phyloP scores from a whole-genome alignment of 1,284 basidiomycete genomes.

The Trichosporon coremiiforme region DNA sequence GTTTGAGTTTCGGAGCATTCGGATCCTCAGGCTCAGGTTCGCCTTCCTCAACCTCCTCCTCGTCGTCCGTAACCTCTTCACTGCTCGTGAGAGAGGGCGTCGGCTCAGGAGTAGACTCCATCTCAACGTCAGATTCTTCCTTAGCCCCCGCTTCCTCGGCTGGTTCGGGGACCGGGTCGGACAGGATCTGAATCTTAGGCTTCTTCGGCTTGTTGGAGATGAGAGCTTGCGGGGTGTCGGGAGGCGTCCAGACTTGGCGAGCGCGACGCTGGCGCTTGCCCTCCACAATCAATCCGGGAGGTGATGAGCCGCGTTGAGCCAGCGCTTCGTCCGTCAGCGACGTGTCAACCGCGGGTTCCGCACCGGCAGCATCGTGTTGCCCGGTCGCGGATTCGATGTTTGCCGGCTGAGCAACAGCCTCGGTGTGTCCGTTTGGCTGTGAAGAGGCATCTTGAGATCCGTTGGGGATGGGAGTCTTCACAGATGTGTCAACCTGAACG shows the following conservation, averaged over 20 bases:
- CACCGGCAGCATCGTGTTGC: background rate
- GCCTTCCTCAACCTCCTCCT: slow-evolving; percentile 34
- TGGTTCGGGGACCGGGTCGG: slow-evolving; percentile 30
- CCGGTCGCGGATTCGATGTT: background rate
- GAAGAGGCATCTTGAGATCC: background rate
- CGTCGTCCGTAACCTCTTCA: slow-evolving; percentile 33
- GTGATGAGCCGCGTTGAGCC: slow-evolving; percentile 25
- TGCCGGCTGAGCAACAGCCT: background rate
- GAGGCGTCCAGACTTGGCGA: slow-evolving; percentile 48
- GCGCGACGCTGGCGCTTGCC: slow-evolving; percentile 45
- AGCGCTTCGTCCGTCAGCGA: slow-evolving; percentile 46
- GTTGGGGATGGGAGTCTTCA: background rate
- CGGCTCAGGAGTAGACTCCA: slow-evolving; percentile 21
- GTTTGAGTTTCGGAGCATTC: slow-evolving; percentile 65
- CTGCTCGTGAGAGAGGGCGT: slow-evolving; percentile 19
- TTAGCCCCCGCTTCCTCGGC: slow-evolving; percentile 32
- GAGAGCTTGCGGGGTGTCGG: slow-evolving; percentile 36
- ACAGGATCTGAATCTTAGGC: slow-evolving; percentile 35
- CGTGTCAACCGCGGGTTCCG: slow-evolving; percentile 32
- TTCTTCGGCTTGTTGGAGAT: slow-evolving; percentile 33
- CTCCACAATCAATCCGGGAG: slow-evolving; percentile 39
- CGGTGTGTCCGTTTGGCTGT: background rate
- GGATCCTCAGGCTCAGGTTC: slow-evolving; percentile 58
- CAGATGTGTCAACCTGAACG: background rate
- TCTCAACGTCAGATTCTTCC: slow-evolving; percentile 25